phyloP scores from a whole-genome alignment of 345 rosid genomes.

The Hibiscus trionum region DNA sequence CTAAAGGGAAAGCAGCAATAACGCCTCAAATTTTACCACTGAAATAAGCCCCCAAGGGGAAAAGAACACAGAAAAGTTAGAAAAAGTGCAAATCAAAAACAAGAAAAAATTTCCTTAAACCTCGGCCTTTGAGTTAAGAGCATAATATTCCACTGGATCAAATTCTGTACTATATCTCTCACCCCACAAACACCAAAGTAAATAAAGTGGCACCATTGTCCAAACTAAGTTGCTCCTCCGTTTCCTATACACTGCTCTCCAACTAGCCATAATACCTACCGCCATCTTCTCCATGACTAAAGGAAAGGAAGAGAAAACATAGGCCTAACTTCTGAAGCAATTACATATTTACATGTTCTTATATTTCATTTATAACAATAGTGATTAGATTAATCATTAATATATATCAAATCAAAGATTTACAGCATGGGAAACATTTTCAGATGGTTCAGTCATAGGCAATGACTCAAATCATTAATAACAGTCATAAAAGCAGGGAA shows the following conservation, averaged over 20 bases:
- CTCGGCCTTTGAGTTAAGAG: neutral
- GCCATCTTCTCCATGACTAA: constrained; percentile 13
- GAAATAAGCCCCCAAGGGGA: neutral
- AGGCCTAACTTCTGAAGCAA: neutral
- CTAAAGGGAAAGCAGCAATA: neutral
- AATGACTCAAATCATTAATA: constrained; percentile 3
- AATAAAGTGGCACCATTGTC: constrained; percentile 15
- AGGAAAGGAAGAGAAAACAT: neutral
- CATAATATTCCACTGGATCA: neutral
- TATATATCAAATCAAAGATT: neutral
- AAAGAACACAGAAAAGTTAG: neutral
- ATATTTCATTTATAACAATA: neutral
- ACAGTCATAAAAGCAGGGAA: constrained; percentile 4
- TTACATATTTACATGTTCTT: neutral
- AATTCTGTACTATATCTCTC: constrained; percentile 6
- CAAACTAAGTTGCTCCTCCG: constrained; percentile 8
- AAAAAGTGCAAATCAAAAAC: neutral
- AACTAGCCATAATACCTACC: neutral
- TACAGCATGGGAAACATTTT: constrained; percentile 6
- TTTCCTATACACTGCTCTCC: constrained; percentile 10
- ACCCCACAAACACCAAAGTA: constrained; percentile 16
- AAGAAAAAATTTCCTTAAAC: neutral
- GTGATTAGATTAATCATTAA: neutral
- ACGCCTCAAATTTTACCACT: neutral
- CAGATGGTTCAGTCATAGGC: neutral